These are phyloP conservation scores for Artomyces pyxidatus DNA, from an alignment of 768 basidiomycete genomes.

Conservation along the genomic window DNA sequence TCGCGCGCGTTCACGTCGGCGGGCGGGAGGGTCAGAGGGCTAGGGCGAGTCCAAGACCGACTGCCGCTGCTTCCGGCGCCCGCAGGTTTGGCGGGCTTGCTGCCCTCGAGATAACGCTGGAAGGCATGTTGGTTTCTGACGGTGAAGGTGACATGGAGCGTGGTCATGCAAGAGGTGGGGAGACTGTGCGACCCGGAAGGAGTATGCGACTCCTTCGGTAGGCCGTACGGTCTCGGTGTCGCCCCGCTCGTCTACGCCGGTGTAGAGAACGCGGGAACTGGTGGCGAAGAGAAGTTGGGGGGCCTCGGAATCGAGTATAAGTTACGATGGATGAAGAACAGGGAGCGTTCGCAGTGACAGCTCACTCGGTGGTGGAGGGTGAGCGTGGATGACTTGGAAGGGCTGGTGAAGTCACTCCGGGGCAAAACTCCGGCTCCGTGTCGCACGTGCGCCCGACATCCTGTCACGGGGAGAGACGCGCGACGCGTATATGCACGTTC, in stretches of 20 bases:
- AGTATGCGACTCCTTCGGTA: not conserved
- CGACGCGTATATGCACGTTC: no score
- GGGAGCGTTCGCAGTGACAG: no score
- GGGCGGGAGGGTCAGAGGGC: conserved; percentile 26
- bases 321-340: no score
- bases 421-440: no score
- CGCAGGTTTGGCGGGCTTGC: conserved; percentile 28
- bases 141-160: conserved; percentile 69
- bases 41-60: conserved; percentile 49
- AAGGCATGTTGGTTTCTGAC: conserved; percentile 69
- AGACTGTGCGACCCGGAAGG: not conserved
- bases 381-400: no score
- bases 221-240: not conserved
- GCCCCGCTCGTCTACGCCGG: not conserved
- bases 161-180: conserved; percentile 47
- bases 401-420: no score
- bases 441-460: no score
- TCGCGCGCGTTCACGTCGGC: conserved; percentile 68
- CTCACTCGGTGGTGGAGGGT: no score
- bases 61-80: conserved; percentile 35
- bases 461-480: no score
- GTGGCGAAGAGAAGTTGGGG: no score
- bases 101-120: conserved; percentile 59
- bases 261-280: not conserved
- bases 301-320: no score